Evolutionary conservation across 1,284 basidiomycete genomes (phyloP), one percentile per base, ranked within the genome.

Genomic region (Cryptococcus hybrid): DNA sequence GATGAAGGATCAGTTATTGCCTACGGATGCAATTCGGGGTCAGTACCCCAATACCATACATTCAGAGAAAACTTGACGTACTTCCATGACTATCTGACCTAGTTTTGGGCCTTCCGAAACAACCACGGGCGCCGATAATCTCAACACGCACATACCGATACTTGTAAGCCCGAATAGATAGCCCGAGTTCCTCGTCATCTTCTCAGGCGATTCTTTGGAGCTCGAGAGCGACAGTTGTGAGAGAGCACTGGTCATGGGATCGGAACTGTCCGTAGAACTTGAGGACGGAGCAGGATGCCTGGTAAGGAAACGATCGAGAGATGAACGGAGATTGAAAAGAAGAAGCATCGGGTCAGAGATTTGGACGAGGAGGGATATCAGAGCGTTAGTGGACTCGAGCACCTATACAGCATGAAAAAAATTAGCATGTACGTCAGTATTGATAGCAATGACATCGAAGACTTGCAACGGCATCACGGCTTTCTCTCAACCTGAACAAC

Each of bases 301-400:
- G 1, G 46, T 13, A 18, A 72, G 48, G 49, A 58, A 76, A 1
- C 61, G 51, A n/a, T 64, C 60, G 1, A 75, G 58, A 0, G 69
- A 65, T 5, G 64, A 56, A n/a, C 62, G 65, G 4, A 76, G 40
- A 8, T 65, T 56, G 0, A 65, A 60, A 7, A 73, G 40, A 4
- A 75, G 61, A 61, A 69, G 72, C 3, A 71, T 62, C 3, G 72
- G 72, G 46, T 74, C 68, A 13, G 68, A 67, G n/a, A 69, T 66
- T 47, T 70, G 67, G 0, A 63, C 60, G 13, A 75, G 51, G 4
- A 75, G 62, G 4, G 71, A 72, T 0, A 75, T 57, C 36, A 75
- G 60, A 7, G 73, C 67, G 51, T 73, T 72, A 45, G 72, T 74
- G 12, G 72, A 69, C 51, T 74, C 73, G 8, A 72, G 66, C 5